phyloP scores from a whole-genome alignment of 768 basidiomycete genomes.

The Butyriboletus loyo region DNA sequence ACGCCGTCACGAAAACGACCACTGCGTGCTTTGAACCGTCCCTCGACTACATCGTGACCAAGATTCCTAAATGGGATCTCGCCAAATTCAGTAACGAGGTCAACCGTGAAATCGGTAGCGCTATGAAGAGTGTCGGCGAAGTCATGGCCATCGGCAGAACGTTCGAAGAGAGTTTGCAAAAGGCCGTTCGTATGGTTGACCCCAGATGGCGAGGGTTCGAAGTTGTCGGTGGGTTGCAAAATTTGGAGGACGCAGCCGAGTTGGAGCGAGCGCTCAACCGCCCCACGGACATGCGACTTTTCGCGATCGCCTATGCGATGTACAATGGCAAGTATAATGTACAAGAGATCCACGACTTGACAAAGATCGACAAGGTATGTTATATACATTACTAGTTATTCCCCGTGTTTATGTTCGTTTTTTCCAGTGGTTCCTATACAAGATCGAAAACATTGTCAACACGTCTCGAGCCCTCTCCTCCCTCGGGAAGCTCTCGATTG shows the following conservation, averaged over 20 bases:
- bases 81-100: slow-evolving; percentile 96
- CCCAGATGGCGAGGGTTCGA: slow-evolving; percentile 97
- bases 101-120: slow-evolving; percentile 89
- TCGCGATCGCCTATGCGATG: slow-evolving; percentile 98
- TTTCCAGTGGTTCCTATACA: slow-evolving; percentile 92
- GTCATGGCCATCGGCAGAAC: slow-evolving; percentile 99
- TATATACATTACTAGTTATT: background rate
- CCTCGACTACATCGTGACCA: slow-evolving; percentile 98
- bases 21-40: slow-evolving; percentile 99
- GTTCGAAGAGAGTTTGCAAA: slow-evolving; percentile 97
- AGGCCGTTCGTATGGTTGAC: slow-evolving; percentile 96
- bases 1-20: slow-evolving; percentile 98
- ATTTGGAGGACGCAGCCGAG: slow-evolving; percentile 63
- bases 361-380: slow-evolving; percentile 93
- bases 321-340: slow-evolving; percentile 89
- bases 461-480: slow-evolving; percentile 74
- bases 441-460: slow-evolving; percentile 97
- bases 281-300: slow-evolving; percentile 94
- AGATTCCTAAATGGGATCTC: slow-evolving; percentile 99
- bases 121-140: slow-evolving; percentile 99
- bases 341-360: slow-evolving; percentile 86
- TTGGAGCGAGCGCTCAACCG: slow-evolving; percentile 72
- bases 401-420: background rate
- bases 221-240: slow-evolving; percentile 85
- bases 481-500: slow-evolving; percentile 62